Percentiles rank a stretch among this genome's conserved stretches.
Conservation (phyloP, 1,284 basidiomycete species). For the Trametes sp. region DNA sequence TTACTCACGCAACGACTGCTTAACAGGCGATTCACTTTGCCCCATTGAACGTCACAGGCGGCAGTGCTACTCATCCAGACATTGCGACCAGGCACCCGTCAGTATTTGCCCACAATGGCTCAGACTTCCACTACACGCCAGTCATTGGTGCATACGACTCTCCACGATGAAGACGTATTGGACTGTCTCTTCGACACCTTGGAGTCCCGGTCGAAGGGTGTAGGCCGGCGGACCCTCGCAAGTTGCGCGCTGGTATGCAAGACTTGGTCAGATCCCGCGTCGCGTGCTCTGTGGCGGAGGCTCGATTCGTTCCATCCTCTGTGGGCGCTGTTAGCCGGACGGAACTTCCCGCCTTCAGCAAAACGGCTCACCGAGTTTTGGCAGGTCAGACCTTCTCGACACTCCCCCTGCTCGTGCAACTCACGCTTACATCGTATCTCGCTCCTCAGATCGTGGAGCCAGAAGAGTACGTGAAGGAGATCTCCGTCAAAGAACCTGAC, state of each 20-base stretch:
- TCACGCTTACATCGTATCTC: neutral
- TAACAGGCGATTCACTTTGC: no score
- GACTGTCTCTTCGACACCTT: conserved; percentile 19
- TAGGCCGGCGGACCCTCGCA: conserved; percentile 12
- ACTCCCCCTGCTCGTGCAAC: neutral
- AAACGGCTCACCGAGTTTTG: conserved; percentile 24
- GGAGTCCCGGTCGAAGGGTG: neutral
- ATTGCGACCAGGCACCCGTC: no score
- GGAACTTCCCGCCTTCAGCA: conserved; percentile 18
- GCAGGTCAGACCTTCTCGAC: conserved; percentile 14
- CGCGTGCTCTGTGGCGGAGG: conserved; percentile 22
- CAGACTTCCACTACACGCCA: neutral
- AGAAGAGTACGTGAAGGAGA: conserved; percentile 24
- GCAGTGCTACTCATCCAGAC: no score
- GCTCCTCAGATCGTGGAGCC: conserved; percentile 11
- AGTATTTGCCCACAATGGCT: neutral
- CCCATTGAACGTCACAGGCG: no score
- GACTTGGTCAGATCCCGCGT: conserved; percentile 24
- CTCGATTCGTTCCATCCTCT: conserved; percentile 22
- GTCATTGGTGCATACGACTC: neutral
- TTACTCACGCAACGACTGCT: no score
- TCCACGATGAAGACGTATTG: conserved; percentile 23
- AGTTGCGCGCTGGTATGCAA: conserved; percentile 23
- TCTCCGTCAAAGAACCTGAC: conserved; percentile 18
- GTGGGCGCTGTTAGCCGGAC: conserved; percentile 23